Percentiles rank a stretch among this genome's conserved stretches.
Conservation (phyloP, 139 green algal species). For the Chlorella sp. region DNA sequence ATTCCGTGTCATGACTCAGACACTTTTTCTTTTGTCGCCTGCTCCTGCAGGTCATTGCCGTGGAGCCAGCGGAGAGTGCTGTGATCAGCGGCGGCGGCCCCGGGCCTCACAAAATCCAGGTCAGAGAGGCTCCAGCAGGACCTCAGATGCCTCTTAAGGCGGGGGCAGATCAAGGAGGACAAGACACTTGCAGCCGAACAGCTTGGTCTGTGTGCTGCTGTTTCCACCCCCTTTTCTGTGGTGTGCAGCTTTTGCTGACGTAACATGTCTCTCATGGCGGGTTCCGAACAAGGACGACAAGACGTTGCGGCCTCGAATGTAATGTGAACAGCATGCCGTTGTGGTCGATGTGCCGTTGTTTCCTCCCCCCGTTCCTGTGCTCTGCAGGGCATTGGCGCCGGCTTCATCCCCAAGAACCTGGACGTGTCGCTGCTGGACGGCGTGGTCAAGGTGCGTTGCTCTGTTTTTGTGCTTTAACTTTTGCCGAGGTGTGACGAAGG, state of each 20-base stretch:
- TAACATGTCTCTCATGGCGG: no score
- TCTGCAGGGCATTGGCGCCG: slow-evolving; percentile 94
- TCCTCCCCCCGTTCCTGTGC: not conserved
- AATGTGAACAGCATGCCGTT: slow-evolving; percentile 32
- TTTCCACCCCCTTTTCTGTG: no score
- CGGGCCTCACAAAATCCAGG: slow-evolving; percentile 95
- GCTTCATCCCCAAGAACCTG: slow-evolving; percentile 94
- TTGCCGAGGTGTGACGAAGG: not conserved
- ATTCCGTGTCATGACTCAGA: no score
- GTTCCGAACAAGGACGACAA: no score
- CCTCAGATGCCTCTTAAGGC: no score
- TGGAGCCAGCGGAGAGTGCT: slow-evolving; percentile 79
- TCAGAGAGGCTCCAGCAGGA: no score
- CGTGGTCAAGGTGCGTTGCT: slow-evolving; percentile 76
- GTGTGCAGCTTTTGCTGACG: no score
- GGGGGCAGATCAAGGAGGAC: no score
- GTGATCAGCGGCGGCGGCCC: slow-evolving; percentile 77
- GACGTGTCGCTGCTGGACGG: slow-evolving; percentile 87
- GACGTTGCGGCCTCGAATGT: no score
- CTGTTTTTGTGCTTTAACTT: not conserved
- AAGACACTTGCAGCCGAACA: no score
- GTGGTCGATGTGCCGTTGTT: not conserved
- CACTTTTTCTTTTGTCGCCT: not conserved
- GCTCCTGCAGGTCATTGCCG: slow-evolving; percentile 63
- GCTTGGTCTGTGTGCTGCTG: no score